Conservation (phyloP, 192 early-diverging fungal genomes). For the Coemansia sp. region DNA sequence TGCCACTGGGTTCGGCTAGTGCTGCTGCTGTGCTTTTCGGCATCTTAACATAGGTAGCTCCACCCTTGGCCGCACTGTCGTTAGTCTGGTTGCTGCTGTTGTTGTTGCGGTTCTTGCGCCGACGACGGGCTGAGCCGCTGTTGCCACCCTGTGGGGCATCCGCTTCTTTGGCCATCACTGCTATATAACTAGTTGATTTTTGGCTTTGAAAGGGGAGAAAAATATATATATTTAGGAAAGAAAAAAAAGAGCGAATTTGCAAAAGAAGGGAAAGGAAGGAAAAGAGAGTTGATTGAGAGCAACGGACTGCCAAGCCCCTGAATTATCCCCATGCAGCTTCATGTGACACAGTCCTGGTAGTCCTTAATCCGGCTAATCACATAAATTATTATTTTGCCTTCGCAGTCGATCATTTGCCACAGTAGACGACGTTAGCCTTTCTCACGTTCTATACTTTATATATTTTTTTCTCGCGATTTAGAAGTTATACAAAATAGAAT, state of each 20-base stretch:
- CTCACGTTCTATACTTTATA: not conserved
- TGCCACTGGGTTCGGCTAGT: not conserved
- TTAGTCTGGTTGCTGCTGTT: slow-evolving; percentile 4
- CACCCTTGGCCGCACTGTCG: not conserved
- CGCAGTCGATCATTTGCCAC: too few relatives aligned
- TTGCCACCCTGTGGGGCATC: not conserved
- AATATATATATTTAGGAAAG: not conserved
- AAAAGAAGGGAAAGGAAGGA: not conserved
- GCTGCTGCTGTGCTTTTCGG: not conserved
- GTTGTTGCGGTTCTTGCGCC: slow-evolving; percentile 1
- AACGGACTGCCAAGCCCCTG: not conserved
- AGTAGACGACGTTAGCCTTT: not conserved
- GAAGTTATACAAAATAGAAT: not conserved
- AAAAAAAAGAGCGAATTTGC: not conserved
- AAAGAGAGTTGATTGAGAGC: not conserved
- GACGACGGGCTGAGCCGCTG: not conserved
- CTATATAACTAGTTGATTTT: not conserved
- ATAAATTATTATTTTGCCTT: not conserved
- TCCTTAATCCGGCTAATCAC: not conserved
- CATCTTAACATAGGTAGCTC: not conserved
- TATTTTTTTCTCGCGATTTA: not conserved
- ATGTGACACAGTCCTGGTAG: not conserved
- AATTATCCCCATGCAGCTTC: not conserved
- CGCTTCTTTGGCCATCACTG: not conserved
- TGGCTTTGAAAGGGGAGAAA: not conserved